Evolutionary conservation across 2,329 filamentous ascomycete species (phyloP), one percentile per base, ranked within the genome.

Genomic region (Penicillium sp.): DNA sequence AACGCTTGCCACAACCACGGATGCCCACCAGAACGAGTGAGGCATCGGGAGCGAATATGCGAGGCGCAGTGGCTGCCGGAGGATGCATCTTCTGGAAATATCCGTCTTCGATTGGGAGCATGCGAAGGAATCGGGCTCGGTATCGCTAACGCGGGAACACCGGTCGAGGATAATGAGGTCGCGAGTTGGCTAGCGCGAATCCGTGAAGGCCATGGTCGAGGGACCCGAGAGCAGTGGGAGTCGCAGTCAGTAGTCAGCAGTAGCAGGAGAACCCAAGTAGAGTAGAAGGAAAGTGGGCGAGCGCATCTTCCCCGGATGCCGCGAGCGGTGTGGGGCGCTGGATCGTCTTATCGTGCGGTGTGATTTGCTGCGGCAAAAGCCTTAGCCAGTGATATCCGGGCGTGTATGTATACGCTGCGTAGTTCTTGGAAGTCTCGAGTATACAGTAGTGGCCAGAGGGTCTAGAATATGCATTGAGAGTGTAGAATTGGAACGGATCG

Each of bases 1-100:
- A 76, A 35, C 73, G 67, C 55, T 76, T 76, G 14, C 73, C 73
- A 46, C 70, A 73, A n/a, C 72, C 73, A 2, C 73, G 69, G 48
- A 76, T 74, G 13, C 73, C 73, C 40, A 76, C 66, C 8, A 76
- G 57, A 18, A 76, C 67, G 27, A 76, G 57, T 5, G 73, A 76
- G 14, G 73, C 73, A 58, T 74, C 66, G 1, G 66, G 62, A 18
- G 64, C 61, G 50, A 74, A 70, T 3, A 57, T 65, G 42, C 69
- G 65, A 39, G 54, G 51, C 9, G 47, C 28, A 27, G 46, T 43
- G 24, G 50, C 41, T 24, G 56, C 50, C 10, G 54, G 49, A 33
- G 52, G 51, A 48, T 58, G 56, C 53, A 62, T 56, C 16, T 56
- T 58, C 46, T 44, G 49, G 14, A 39, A 9, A 38, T 10, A 13